Evolutionary conservation across 2,329 filamentous ascomycete species (phyloP), one percentile per base, ranked within the genome.

Genomic region (Aphanocladium album): DNA sequence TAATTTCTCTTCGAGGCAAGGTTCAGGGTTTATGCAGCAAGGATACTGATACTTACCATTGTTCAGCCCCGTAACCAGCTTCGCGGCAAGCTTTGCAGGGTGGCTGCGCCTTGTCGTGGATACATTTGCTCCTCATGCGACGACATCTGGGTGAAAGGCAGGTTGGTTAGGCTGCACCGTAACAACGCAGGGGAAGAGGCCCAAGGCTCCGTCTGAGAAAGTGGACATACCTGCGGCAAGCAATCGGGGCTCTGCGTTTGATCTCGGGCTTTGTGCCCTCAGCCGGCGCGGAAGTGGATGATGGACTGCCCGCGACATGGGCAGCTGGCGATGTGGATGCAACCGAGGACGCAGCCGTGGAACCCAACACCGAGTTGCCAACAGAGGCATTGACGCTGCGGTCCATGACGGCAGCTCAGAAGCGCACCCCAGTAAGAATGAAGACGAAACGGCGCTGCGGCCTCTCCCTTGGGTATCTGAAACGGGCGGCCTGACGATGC

Each of bases 111-210:
- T 76, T 79, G 9, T 81, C 78, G 64, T 83, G 80, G 19, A 80
- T 67, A 64, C 82, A 84, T 71, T 83, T 84, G 68, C 79, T 83
- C 62, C 82, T 78, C 75, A 83, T 80, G 37, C 80, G 79, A 37
- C 82, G 81, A 64, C 82, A 84, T 73, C 80, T 82, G 33, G 21
- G 57, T 17, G 60, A 35, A 41, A 57, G 50, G 39, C 21, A 46
- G 45, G 33, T 41, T 19, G 30, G 30, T 56, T 46, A 56, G 53
- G 39, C 33, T 7, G 23, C 54, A 39, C 19, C 21, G 14, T 16
- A 25, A 59, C 17, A 37, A 7, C 54, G 41, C 57, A 47, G 16
- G 54, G 33, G 53, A 50, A 39, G n/a, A 30, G 21, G 56, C 19
- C n/a, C n/a, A 14, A 59, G 58, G 47, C 49, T 35, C n/a, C n/a